phyloP scores from a whole-genome alignment of 805 yeast species.

The Ogataea nakhonphanomensis region DNA sequence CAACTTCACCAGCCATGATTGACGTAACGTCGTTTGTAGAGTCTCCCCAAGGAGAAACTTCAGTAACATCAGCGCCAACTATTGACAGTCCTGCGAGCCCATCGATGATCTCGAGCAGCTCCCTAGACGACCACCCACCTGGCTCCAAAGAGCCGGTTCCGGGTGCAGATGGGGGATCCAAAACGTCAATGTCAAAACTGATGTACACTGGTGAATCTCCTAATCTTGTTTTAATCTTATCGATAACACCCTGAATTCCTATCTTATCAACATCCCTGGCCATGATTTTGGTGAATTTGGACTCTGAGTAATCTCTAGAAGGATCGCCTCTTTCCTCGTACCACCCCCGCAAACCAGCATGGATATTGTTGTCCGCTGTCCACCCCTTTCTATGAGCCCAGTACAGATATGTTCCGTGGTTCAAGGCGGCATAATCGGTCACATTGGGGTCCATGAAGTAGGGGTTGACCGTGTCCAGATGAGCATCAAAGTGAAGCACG shows the following conservation, averaged over 20 bases:
- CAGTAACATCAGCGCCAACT: constrained; percentile 73
- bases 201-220: constrained; percentile 41
- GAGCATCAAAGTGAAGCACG: constrained; percentile 65
- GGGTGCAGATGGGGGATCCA: constrained; percentile 63
- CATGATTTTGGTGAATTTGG: constrained; percentile 33
- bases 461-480: constrained; percentile 71
- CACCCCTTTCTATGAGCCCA: constrained; percentile 65
- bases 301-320: constrained; percentile 37
- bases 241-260: constrained; percentile 37
- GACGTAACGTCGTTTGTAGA: constrained; percentile 59
- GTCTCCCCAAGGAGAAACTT: constrained; percentile 63
- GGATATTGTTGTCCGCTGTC: constrained; percentile 44
- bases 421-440: constrained; percentile 47
- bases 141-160: constrained; percentile 79
- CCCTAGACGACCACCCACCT: constrained; percentile 68
- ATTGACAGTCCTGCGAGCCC: constrained; percentile 52
- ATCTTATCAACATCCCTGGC: constrained; percentile 43
- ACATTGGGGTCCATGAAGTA: constrained; percentile 55
- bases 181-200: constrained; percentile 52
- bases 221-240: constrained; percentile 32
- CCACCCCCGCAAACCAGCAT: constrained; percentile 63
- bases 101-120: constrained; percentile 53
- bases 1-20: constrained; percentile 62
- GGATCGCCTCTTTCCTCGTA: constrained; percentile 37
- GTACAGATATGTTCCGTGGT: constrained; percentile 65